Conservation (phyloP, 306 rosid genomes). For the Pyrus bretschneideri region DNA sequence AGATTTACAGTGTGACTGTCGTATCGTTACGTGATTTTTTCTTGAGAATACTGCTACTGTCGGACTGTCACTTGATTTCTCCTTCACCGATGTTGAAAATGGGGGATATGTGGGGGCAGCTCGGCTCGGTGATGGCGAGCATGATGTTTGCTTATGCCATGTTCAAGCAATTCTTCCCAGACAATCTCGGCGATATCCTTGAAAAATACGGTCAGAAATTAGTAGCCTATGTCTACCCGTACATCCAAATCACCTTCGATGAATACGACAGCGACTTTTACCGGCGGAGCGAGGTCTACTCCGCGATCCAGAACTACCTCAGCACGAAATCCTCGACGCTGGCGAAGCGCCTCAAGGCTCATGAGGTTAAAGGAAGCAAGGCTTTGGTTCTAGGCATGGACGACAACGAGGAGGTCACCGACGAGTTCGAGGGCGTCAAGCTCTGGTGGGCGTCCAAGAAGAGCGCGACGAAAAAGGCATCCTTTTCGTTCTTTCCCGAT, state of each 20-base stretch:
- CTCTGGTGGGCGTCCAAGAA: conserved; percentile 42
- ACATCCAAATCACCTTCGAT: conserved; percentile 36
- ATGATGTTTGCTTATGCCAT: conserved; percentile 19
- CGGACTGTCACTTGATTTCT: too few species aligned
- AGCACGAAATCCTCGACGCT: conserved; percentile 15
- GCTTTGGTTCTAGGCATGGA: conserved; percentile 36
- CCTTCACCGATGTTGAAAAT: background rate
- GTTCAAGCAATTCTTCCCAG: conserved; percentile 29
- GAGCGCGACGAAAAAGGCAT: background rate
- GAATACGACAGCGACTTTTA: conserved; percentile 25
- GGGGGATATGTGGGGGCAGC: conserved; percentile 26
- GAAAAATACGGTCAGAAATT: conserved; percentile 12
- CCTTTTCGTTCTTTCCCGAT: conserved; percentile 8
- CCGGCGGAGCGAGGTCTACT: conserved; percentile 30
- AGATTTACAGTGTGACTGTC: too few species aligned
- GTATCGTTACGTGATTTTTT: too few species aligned
- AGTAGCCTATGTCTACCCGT: conserved; percentile 22
- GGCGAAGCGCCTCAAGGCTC: conserved; percentile 46
- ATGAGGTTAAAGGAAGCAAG: conserved; percentile 30
- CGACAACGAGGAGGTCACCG: conserved; percentile 38
- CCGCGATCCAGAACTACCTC: conserved; percentile 34
- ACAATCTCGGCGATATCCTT: background rate
- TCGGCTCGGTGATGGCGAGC: conserved; percentile 36
- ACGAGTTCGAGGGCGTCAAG: conserved; percentile 27
- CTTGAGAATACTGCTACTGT: too few species aligned